phyloP scores from a whole-genome alignment of 768 basidiomycete species.

The Lepiota subincarnata region DNA sequence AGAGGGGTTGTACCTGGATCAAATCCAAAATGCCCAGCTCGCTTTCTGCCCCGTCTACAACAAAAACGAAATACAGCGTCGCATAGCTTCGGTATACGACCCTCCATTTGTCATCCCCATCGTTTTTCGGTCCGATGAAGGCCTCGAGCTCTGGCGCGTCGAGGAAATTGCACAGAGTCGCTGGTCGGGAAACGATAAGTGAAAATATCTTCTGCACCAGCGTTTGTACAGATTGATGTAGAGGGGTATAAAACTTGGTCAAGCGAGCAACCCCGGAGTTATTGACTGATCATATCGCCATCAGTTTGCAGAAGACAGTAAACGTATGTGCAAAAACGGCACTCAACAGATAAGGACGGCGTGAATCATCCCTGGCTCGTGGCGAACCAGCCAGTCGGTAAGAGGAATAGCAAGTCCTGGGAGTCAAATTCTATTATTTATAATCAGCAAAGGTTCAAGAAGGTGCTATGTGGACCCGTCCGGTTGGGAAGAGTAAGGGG shows the following conservation, averaged over 20 bases:
- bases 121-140: constrained; percentile 55
- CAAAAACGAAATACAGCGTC: constrained; percentile 95
- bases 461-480: no score
- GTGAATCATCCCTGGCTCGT: constrained; percentile 59
- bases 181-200: constrained; percentile 76
- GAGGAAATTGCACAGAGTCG: constrained; percentile 90
- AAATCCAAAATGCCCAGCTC: constrained; percentile 94
- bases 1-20: constrained; percentile 82
- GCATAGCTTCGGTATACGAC: constrained; percentile 96
- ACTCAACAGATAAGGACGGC: constrained; percentile 79
- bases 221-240: constrained; percentile 61
- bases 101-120: constrained; percentile 58
- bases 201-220: constrained; percentile 88
- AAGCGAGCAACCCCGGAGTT: constrained; percentile 84
- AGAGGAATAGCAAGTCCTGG: background rate
- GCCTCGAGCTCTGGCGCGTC: constrained; percentile 86
- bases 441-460: background rate
- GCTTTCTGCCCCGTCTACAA: constrained; percentile 94
- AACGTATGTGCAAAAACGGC: constrained; percentile 12
- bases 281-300: constrained; percentile 59
- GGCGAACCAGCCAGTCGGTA: background rate
- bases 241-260: constrained; percentile 85
- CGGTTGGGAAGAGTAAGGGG: background rate
- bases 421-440: background rate
- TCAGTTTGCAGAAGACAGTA: constrained; percentile 12